Evolutionary conservation across 306 rosid species (phyloP).

Genomic region (Pyrus pyrifolia): DNA sequence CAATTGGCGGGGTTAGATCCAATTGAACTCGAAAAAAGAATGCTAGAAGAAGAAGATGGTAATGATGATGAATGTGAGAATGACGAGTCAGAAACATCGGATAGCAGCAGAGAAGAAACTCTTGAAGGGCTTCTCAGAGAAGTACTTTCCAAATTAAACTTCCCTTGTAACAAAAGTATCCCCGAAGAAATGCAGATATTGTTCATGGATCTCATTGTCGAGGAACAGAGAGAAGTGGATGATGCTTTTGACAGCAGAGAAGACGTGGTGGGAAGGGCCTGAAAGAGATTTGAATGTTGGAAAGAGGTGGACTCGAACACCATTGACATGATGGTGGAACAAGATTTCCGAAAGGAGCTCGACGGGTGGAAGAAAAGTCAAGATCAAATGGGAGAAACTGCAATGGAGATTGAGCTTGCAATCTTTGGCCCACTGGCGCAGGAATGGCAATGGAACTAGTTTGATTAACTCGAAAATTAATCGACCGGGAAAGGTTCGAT

Average conservation of each 20-base stretch:
- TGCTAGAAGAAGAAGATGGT: conserved; percentile 40
- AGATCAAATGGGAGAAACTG: conserved; percentile 38
- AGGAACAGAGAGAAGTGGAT: conserved; percentile 42
- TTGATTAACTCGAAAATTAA: conserved; percentile 22
- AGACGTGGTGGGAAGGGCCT: conserved; percentile 37
- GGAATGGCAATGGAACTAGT: conserved; percentile 63
- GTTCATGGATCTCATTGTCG: conserved; percentile 51
- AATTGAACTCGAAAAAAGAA: conserved; percentile 63
- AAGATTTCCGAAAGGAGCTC: conserved; percentile 54
- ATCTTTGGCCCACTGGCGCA: conserved; percentile 53
- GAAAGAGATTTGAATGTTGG: conserved; percentile 58
- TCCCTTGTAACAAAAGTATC: conserved; percentile 10
- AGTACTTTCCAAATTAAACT: conserved; percentile 25
- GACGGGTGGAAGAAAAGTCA: conserved; percentile 49
- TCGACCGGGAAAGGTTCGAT: conserved; percentile 19
- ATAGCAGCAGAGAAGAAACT: conserved; percentile 17
- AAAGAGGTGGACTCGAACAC: conserved; percentile 62
- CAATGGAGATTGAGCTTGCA: conserved; percentile 50
- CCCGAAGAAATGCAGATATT: conserved; percentile 47
- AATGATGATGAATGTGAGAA: conserved; percentile 14
- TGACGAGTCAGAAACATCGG: conserved; percentile 7
- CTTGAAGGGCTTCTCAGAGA: conserved; percentile 28
- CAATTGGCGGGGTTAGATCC: conserved; percentile 78
- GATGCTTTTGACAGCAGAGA: conserved; percentile 18
- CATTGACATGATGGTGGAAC: conserved; percentile 74